phyloP scores from a whole-genome alignment of 257 asterid species.

The Solanum chilense region DNA sequence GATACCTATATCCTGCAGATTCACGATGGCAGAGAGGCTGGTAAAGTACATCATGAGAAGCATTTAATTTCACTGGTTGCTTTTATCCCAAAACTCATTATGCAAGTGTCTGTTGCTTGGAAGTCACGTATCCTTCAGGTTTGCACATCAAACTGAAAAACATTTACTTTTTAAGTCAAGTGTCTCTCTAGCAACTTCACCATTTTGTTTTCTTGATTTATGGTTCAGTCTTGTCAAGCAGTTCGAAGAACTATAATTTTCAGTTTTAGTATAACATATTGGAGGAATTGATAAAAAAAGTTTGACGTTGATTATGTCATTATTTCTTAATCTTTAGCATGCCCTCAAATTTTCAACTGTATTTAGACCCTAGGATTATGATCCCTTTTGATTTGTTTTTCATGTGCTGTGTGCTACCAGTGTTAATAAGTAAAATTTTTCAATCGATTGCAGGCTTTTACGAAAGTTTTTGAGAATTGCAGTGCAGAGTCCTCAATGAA shows the following conservation, averaged over 20 bases:
- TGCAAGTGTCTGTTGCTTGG: slow-evolving; percentile 51
- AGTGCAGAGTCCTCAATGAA: slow-evolving; percentile 51
- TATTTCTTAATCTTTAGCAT: not conserved
- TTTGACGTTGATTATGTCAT: not conserved
- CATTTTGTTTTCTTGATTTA: not conserved
- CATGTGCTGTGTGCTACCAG: not conserved
- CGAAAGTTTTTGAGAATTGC: slow-evolving; percentile 48
- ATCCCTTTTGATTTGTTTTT: not conserved
- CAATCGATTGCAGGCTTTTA: slow-evolving; percentile 55
- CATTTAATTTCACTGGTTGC: slow-evolving; percentile 59
- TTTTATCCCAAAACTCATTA: slow-evolving; percentile 53
- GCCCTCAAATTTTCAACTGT: not conserved
- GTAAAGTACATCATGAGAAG: slow-evolving; percentile 43
- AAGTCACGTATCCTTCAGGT: slow-evolving; percentile 75
- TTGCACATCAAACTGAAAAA: not conserved
- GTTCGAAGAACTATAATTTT: not conserved
- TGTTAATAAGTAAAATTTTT: not conserved
- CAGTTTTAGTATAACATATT: not conserved
- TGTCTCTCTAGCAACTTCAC: not conserved
- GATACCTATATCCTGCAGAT: slow-evolving; percentile 33
- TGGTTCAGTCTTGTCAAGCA: not conserved
- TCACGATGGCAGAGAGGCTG: slow-evolving; percentile 17
- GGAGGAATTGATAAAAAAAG: not conserved
- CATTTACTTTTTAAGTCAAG: not conserved
- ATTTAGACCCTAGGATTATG: not conserved